Evolutionary conservation across 2,329 filamentous ascomycete genomes (phyloP), one percentile per base, ranked within the genome.

Genomic region (Cladosporium sp.): DNA sequence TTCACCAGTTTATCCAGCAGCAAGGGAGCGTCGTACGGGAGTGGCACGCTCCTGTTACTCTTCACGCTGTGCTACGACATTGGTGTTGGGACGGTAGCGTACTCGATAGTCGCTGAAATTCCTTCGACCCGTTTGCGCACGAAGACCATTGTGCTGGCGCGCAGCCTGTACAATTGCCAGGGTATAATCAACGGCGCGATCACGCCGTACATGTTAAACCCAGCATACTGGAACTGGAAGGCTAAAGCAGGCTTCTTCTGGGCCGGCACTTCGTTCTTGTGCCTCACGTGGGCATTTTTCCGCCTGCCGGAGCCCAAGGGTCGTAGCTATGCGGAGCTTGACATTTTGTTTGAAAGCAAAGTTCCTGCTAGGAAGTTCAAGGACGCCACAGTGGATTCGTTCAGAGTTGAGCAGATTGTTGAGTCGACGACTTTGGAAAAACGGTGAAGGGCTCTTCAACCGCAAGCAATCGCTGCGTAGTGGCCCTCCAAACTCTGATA

Each of bases 41-140:
- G 71, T 18, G 71, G 70, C 29, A 68, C 69, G 12, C 53, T 21
- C 62, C 16, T 69, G 67, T 3, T 95, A 37, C 78, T 89, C 64
- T 95, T 90, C 90, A 89, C 93, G 0, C 80, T 95, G 55, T 86
- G 89, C 72, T 97, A 96, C 79, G 91, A 97, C 76, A 83, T 94
- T 56, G 91, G 91, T 0, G 92, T 97, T 59, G 93, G 93, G 44
- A 95, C 93, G 0, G 91, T 96, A 6, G 92, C 90, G 78, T 72
- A 71, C 46, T 68, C 70, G 1, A 69, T 75, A n/a, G 70, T 74
- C 16, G 62, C 71, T 4, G 73, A 74, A 64, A 68, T 74, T 11
- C 62, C 70, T 12, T 74, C 73, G 0, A 70, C 66, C 12, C 66
- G 73, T 18, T 66, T 75, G 29, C 67, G 71, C 2, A 67, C 68